Evolutionary conservation across 495 filamentous ascomycete species (phyloP).

Genomic region (Niebla homalea): DNA sequence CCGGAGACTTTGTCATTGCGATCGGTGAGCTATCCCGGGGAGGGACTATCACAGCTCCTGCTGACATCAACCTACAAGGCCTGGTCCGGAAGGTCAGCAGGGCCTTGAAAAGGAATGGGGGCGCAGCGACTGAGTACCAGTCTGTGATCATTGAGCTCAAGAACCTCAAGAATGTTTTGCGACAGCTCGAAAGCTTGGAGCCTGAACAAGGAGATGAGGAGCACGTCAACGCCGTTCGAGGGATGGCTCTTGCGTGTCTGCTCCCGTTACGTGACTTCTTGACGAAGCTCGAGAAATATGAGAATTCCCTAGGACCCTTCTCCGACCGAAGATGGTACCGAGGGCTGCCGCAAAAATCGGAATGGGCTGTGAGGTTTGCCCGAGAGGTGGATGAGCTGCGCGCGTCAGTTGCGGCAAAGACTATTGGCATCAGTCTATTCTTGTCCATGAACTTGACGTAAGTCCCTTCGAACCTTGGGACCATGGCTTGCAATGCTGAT

Average conservation of each 20-base stretch:
- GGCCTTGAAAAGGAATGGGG: constrained; percentile 18
- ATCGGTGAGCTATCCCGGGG: constrained; percentile 12
- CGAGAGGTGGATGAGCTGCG: constrained; percentile 20
- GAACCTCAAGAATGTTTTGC: constrained; percentile 16
- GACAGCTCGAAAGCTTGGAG: constrained; percentile 14
- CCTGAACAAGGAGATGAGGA: constrained; percentile 16
- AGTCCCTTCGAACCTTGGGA: background rate
- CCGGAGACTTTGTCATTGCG: constrained; percentile 20
- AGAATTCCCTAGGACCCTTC: constrained; percentile 6
- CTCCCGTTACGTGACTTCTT: constrained; percentile 19
- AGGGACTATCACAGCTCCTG: background rate
- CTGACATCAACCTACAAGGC: background rate
- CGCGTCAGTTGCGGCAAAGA: constrained; percentile 17
- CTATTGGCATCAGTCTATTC: constrained; percentile 18
- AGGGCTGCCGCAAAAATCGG: constrained; percentile 12
- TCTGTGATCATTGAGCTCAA: constrained; percentile 19
- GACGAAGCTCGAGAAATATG: constrained; percentile 18
- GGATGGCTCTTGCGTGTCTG: constrained; percentile 19
- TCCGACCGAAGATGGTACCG: background rate
- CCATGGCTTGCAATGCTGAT: no score
- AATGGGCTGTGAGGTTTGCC: constrained; percentile 19
- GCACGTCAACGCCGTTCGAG: constrained; percentile 22
- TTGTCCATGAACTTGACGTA: constrained; percentile 16
- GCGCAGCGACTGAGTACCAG: constrained; percentile 20
- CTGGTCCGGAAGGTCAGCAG: constrained; percentile 16